Percentiles rank a stretch among this genome's conserved stretches.
phyloP scores from a whole-genome alignment of 2,329 filamentous ascomycete genomes.

The Scedosporium dehoogii region DNA sequence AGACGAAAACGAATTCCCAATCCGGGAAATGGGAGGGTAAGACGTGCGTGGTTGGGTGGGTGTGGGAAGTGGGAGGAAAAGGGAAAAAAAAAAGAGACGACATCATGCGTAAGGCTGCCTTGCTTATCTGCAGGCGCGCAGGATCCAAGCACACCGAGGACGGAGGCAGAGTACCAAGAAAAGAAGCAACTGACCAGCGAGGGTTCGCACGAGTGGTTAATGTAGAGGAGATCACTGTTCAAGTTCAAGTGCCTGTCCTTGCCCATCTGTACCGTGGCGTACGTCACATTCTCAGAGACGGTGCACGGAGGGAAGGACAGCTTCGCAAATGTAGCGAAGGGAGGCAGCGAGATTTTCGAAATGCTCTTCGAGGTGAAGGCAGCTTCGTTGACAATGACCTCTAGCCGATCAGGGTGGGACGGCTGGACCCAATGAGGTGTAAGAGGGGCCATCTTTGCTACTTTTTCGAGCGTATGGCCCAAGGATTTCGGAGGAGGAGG shows the following conservation, averaged over 20 bases:
- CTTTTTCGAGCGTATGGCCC: slow-evolving; percentile 9
- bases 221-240: slow-evolving; percentile 57
- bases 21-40: background rate
- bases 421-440: slow-evolving; percentile 50
- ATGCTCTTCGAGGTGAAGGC: slow-evolving; percentile 52
- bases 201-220: slow-evolving; percentile 60
- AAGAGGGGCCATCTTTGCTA: slow-evolving; percentile 38
- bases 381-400: slow-evolving; percentile 42
- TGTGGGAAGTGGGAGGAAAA: background rate
- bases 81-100: background rate
- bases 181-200: slow-evolving; percentile 42
- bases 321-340: slow-evolving; percentile 57
- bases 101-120: background rate
- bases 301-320: slow-evolving; percentile 55
- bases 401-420: slow-evolving; percentile 48
- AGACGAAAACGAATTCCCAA: no score
- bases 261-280: slow-evolving; percentile 54
- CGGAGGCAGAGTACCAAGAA: background rate
- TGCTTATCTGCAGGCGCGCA: background rate
- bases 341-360: slow-evolving; percentile 43
- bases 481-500: slow-evolving; percentile 10
- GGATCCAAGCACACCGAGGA: background rate
- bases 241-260: slow-evolving; percentile 47
- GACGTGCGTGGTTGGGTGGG: background rate
- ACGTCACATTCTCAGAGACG: slow-evolving; percentile 43